These are phyloP conservation scores for Aspergillus quadrilineatus DNA, from an alignment of 2,329 filamentous ascomycete species.

Conservation along the genomic window DNA sequence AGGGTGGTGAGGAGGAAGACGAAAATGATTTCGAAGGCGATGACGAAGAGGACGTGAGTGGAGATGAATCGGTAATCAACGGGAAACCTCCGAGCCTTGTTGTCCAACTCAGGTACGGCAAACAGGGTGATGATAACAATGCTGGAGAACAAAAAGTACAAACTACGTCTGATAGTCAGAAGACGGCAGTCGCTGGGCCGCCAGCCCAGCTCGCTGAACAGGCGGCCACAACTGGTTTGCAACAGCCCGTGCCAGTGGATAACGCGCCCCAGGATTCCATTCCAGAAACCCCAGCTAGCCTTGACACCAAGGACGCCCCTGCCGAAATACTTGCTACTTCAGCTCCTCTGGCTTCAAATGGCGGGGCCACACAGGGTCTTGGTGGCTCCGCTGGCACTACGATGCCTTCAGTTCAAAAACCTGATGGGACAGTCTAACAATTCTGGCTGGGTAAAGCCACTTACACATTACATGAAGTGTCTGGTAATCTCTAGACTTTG, in stretches of 20 bases:
- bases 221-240: slow-evolving; percentile 1
- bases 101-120: slow-evolving; percentile 64
- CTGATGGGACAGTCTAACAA: neutral
- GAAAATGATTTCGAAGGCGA: slow-evolving; percentile 64
- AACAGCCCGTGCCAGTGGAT: slow-evolving; percentile 1
- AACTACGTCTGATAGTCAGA: slow-evolving; percentile 11
- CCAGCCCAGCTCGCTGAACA: slow-evolving; percentile 7
- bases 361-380: neutral
- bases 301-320: slow-evolving; percentile 1
- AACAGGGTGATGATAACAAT: slow-evolving; percentile 24
- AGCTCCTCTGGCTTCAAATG: neutral
- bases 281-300: neutral
- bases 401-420: slow-evolving; percentile 1
- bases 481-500: neutral
- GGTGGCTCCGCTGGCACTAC: neutral
- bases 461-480: neutral
- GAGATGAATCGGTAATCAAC: slow-evolving; percentile 47
- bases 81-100: slow-evolving; percentile 64
- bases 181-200: slow-evolving; percentile 12
- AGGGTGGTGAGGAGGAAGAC: slow-evolving; percentile 73
- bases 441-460: neutral
- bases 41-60: slow-evolving; percentile 44
- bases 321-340: neutral
- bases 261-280: slow-evolving; percentile 3
- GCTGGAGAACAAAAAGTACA: slow-evolving; percentile 19